phyloP scores from a whole-genome alignment of 2,329 filamentous ascomycete genomes.

The Xylariaceae sp. region DNA sequence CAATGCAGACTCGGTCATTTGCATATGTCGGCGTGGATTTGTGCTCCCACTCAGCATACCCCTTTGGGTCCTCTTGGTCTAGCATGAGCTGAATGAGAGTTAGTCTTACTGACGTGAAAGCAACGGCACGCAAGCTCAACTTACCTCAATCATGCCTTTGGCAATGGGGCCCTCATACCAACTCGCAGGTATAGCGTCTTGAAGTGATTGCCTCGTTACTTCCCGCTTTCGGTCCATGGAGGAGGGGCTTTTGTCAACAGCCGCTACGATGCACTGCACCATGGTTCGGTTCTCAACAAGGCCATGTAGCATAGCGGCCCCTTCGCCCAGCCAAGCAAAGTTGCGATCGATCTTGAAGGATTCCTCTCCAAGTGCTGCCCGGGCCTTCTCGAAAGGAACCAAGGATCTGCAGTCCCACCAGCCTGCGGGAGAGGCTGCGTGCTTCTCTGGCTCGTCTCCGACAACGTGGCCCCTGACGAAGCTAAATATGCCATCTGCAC shows the following conservation, averaged over 20 bases:
- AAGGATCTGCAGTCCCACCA: slow-evolving; percentile 2
- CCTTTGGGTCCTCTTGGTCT: slow-evolving; percentile 4
- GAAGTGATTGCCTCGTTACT: slow-evolving; percentile 2
- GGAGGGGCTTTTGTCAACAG: neutral
- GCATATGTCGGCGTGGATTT: slow-evolving; percentile 7
- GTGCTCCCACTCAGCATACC: slow-evolving; percentile 6
- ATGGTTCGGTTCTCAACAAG: slow-evolving; percentile 6
- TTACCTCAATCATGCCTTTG: slow-evolving; percentile 6
- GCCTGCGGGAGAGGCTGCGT: slow-evolving; percentile 1
- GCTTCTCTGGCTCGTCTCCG: neutral
- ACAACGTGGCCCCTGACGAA: slow-evolving; percentile 9
- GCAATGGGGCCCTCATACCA: slow-evolving; percentile 5
- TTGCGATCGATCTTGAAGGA: slow-evolving; percentile 4
- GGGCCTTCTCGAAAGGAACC: slow-evolving; percentile 3
- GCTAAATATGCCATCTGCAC: slow-evolving; percentile 10
- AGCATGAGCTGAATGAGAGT: slow-evolving; percentile 4
- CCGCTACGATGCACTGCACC: slow-evolving; percentile 6
- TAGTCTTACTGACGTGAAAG: neutral
- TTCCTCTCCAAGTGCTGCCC: slow-evolving; percentile 3
- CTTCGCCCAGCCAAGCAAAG: slow-evolving; percentile 6
- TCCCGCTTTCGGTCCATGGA: slow-evolving; percentile 2
- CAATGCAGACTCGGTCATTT: slow-evolving; percentile 4
- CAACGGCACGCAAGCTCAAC: too few species aligned
- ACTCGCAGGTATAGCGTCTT: slow-evolving; percentile 2
- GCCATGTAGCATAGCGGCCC: slow-evolving; percentile 4